A percentile compares a stretch with the other conserved stretches of the same genome.
phyloP scores from a whole-genome alignment of 1,284 basidiomycete genomes.

The Tetrapyrgos nigripes region DNA sequence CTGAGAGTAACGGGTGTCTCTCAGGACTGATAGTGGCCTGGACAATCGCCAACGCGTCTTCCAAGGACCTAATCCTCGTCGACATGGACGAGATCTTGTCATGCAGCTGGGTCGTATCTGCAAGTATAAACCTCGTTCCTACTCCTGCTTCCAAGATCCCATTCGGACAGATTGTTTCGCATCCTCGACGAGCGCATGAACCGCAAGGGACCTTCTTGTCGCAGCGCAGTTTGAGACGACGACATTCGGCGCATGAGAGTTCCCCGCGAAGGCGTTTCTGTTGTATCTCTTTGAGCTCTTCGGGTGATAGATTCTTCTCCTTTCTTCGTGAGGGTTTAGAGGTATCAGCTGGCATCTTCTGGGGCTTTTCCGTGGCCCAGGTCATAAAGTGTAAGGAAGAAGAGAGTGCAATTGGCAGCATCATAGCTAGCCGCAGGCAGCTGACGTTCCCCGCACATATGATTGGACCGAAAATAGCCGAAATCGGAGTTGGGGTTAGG shows the following conservation, averaged over 20 bases:
- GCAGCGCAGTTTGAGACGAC: conserved; percentile 53
- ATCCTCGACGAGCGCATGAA: conserved; percentile 38
- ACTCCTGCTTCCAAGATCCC: conserved; percentile 30
- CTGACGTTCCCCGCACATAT: too few species aligned
- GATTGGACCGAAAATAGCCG: too few species aligned
- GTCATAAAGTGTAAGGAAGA: too few species aligned
- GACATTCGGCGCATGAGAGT: conserved; percentile 55
- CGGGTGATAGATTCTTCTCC: conserved; percentile 22
- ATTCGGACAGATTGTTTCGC: conserved; percentile 20
- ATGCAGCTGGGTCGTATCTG: conserved; percentile 55
- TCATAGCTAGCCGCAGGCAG: too few species aligned
- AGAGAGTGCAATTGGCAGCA: too few species aligned
- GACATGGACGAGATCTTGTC: conserved; percentile 56
- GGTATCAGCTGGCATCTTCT: too few species aligned
- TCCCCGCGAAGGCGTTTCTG: conserved; percentile 53
- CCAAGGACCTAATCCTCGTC: conserved; percentile 47
- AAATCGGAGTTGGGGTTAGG: too few species aligned
- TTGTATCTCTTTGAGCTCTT: conserved; percentile 54
- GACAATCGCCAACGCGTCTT: conserved; percentile 55
- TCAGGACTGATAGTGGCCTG: conserved; percentile 49
- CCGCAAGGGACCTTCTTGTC: conserved; percentile 56
- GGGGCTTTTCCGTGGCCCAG: too few species aligned
- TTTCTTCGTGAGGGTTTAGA: too few species aligned
- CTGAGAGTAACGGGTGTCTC: conserved; percentile 52
- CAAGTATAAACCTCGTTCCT: conserved; percentile 38